Conservation (phyloP, 345 rosid genomes). For the Erodium maritimum region DNA sequence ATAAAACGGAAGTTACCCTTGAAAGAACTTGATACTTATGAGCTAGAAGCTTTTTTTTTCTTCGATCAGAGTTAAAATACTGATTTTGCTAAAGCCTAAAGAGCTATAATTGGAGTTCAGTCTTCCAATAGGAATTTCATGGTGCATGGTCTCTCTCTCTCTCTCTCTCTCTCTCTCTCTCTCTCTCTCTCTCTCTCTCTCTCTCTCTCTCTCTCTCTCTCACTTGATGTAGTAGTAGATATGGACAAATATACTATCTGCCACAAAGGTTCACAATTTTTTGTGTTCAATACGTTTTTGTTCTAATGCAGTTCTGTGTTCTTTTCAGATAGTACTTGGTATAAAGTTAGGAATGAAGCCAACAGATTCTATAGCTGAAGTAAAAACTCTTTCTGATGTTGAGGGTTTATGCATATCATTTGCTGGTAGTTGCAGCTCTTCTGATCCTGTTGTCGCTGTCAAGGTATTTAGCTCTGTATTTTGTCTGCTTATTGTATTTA, state of each 20-base stretch:
- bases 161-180: too few species aligned
- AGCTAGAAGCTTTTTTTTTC: background rate
- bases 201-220: too few species aligned
- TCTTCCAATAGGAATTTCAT: too few species aligned
- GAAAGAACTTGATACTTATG: background rate
- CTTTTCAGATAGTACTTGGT: conserved; percentile 64
- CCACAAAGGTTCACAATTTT: too few species aligned
- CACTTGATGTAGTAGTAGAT: too few species aligned
- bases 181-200: too few species aligned
- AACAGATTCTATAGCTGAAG: conserved; percentile 53
- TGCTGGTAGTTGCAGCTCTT: conserved; percentile 38
- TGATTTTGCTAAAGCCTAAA: too few species aligned
- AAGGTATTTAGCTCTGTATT: conserved; percentile 35
- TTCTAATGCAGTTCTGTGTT: background rate
- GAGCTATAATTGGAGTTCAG: too few species aligned
- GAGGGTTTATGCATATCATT: conserved; percentile 74
- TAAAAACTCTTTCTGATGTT: conserved; percentile 86
- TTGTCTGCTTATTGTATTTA: background rate
- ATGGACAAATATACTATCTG: too few species aligned
- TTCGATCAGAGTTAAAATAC: too few species aligned
- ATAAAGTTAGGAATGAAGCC: conserved; percentile 82
- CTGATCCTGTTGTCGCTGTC: conserved; percentile 80
- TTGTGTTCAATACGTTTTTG: too few species aligned
- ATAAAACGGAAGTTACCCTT: background rate
- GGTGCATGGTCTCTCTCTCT: too few species aligned